Evolutionary conservation across 192 early-diverging fungal genomes (phyloP).

Genomic region (Chytriomyces sp.): DNA sequence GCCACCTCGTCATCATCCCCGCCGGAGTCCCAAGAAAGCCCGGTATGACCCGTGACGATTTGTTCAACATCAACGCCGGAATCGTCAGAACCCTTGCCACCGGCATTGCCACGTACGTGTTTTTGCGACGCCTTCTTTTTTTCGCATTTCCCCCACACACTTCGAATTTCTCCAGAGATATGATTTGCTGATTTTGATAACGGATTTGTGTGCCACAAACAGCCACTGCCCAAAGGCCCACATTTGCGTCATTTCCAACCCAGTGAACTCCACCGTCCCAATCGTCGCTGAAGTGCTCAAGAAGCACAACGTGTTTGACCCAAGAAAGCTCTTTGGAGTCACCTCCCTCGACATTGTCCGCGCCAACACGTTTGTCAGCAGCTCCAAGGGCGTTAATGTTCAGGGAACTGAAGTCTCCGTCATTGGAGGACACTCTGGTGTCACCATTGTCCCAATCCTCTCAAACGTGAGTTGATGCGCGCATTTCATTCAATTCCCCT

Average conservation of each 20-base stretch:
- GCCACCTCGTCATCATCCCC: slow-evolving; percentile 86
- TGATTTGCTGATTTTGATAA: too few species aligned
- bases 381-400: slow-evolving; percentile 51
- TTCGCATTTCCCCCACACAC: neutral
- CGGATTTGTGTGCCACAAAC: neutral
- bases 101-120: slow-evolving; percentile 72
- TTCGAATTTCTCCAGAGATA: neutral
- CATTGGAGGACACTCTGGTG: slow-evolving; percentile 73
- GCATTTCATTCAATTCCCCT: neutral
- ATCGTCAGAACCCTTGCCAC: slow-evolving; percentile 86
- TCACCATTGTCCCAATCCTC: slow-evolving; percentile 68
- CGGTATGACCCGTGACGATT: slow-evolving; percentile 97
- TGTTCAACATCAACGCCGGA: slow-evolving; percentile 98
- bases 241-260: slow-evolving; percentile 69
- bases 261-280: slow-evolving; percentile 72
- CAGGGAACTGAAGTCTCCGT: slow-evolving; percentile 54
- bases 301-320: slow-evolving; percentile 62
- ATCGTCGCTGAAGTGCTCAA: slow-evolving; percentile 70
- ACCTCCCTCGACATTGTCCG: slow-evolving; percentile 68
- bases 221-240: slow-evolving; percentile 70
- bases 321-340: slow-evolving; percentile 66
- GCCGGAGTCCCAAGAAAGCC: slow-evolving; percentile 98
- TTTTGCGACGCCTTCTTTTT: neutral
- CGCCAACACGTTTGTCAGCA: slow-evolving; percentile 64
- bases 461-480: slow-evolving; percentile 46